Evolutionary conservation across 352 stramenopile species (phyloP), one percentile per base, ranked within the genome.

Genomic region (Phytophthora foliorum): DNA sequence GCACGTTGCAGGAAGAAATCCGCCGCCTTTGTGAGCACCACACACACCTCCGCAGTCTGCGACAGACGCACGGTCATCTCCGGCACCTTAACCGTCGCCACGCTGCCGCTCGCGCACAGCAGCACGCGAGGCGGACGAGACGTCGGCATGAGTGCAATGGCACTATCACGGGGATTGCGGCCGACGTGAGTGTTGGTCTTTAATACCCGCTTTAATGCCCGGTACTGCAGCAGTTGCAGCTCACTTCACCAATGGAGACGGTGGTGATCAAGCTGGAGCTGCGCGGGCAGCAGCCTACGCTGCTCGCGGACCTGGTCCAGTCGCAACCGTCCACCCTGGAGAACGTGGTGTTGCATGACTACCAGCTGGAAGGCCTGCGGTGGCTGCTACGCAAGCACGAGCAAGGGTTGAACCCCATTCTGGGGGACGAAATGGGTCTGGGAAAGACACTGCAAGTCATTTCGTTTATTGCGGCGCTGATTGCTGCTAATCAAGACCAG

Each of bases 71-170:
- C 67, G 9, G 84, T 88, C 9, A 97, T 75, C 72, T 97, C 88
- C 19, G 92, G 90, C 38, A 95, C 73, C 65, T 97, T 97, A 42
- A 97, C 84, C 3, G 87, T 87, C 53, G 92, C 91, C 31, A 97
- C 92, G 57, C 89, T 97, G 53, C 91, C 92, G 57, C 84, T 95
- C 10, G 82, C 90, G 32, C 81, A 81, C 57, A 97, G 72, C 59
- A 97, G 52, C 39, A 97, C 78, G 13, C 77, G 77, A 14, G 86
- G 86, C 13, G 72, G 46, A 22, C 49, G 29, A 8, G 45, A 39
- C 52, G 44, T 63, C 32, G 31, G 48, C 46, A 46, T 45, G 51
- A 42, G 62, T 39, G 36, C 29, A 55, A n/a, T 53, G 24, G 42
- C 46, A 73, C 45, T 68, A 65, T 53, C 31, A 10, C 19, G 48